These are phyloP conservation scores for Pichia inconspicua DNA, from an alignment of 1,139 yeast genomes.

Conservation along the genomic window DNA sequence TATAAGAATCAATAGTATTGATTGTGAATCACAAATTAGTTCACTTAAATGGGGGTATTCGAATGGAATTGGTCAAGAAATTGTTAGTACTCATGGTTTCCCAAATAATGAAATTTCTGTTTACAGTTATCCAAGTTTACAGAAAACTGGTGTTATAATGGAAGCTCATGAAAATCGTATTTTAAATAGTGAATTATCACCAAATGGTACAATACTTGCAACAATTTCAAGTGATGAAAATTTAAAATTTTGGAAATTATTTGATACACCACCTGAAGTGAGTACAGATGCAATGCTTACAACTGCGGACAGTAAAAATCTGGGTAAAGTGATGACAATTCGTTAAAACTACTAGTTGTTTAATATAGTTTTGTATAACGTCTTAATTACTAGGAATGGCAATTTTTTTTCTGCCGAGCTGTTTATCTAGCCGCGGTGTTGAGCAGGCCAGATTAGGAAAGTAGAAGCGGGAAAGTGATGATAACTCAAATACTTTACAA, in stretches of 20 bases:
- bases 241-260: constrained; percentile 88
- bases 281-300: constrained; percentile 25
- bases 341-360: neutral
- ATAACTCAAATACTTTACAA: too few species aligned
- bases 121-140: constrained; percentile 80
- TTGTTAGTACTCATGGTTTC: constrained; percentile 90
- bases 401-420: neutral
- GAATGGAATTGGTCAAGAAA: constrained; percentile 66
- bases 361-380: neutral
- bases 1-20: constrained; percentile 74
- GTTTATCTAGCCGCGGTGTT: neutral
- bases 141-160: constrained; percentile 79
- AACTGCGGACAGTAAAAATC: constrained; percentile 15
- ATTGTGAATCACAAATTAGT: constrained; percentile 90
- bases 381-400: neutral
- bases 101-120: constrained; percentile 81
- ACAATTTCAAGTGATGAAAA: constrained; percentile 97
- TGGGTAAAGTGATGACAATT: constrained; percentile 19
- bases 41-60: constrained; percentile 86
- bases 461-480: neutral
- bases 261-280: constrained; percentile 39
- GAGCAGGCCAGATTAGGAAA: neutral
- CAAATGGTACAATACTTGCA: constrained; percentile 84
- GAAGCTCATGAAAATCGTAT: constrained; percentile 90
- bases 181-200: constrained; percentile 74